Base-by-base conservation (phyloP, 352 stramenopile species). In the Globisporangium parvum region DNA sequence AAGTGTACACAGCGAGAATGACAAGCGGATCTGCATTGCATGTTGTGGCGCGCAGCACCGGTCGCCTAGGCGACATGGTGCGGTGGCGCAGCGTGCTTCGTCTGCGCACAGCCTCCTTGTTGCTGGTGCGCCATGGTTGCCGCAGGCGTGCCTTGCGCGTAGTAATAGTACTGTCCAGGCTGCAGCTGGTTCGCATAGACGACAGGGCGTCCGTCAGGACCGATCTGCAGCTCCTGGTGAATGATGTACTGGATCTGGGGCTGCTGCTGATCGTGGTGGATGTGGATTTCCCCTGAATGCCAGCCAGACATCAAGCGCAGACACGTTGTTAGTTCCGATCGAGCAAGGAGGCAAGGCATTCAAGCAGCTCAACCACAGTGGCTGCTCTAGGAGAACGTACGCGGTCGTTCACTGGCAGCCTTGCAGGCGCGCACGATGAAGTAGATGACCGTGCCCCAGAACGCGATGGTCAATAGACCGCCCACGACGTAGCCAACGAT, bases 171-270 rank as follows among this genome's bases (percentile, higher is more conserved):
- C 20, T 47, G 46, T 14, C 23, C 46, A 33, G 44, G 20, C 44
- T 33, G n/a, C 12, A 23, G 23, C 6, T 33, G 46, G 21, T 39
- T 35, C 24, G 23, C 46, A 12, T 51, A 51, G n/a, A 51, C 11
- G 46, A 51, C 15, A 20, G 46, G 24, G 1, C 23, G 21, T 10
- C 41, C 41, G 41, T 51, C 23, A 8, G 46, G 46, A n/a, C 21
- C 26, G 46, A 39, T 37, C 24, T 51, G 46, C 46, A 24, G 46
- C 46, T 17, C 18, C 46, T 51, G 46, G 20, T 49, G 23, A 12
- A 51, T 39, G 46, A 51, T 11, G 46, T 51, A 51, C n/a, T 51
- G 46, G 26, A 51, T 51, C 46, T 51, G 46, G 11, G 46, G 46
- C 26, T 50, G 45, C 28, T 33, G 17, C 4, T 17, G n/a, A 6